Conservation (phyloP, 2,329 filamentous ascomycete species). For the Alternaria arborescens region DNA sequence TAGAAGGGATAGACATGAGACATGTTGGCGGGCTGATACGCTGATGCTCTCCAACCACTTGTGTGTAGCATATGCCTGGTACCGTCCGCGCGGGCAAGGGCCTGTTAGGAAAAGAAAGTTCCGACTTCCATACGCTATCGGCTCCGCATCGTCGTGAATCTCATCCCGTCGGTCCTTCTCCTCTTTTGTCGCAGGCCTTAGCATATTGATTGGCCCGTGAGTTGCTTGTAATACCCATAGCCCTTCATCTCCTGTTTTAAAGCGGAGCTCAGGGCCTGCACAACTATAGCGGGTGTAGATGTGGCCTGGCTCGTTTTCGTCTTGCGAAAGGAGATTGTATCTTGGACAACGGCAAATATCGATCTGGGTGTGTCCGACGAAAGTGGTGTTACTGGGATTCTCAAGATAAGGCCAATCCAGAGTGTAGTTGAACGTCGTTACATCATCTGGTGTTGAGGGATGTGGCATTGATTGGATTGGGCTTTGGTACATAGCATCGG, state of each 20-base stretch:
- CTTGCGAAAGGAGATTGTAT: constrained; percentile 9
- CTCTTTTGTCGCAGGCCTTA: constrained; percentile 33
- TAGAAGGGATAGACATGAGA: constrained; percentile 35
- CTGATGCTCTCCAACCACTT: constrained; percentile 32
- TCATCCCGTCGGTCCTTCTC: constrained; percentile 26
- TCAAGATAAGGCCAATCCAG: constrained; percentile 40
- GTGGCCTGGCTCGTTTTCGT: constrained; percentile 30
- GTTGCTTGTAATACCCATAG: constrained; percentile 39
- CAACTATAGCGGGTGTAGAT: constrained; percentile 45
- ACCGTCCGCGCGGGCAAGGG: constrained; percentile 44
- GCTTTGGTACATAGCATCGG: constrained; percentile 22
- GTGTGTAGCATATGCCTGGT: constrained; percentile 44
- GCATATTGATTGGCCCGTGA: constrained; percentile 40
- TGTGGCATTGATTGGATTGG: constrained; percentile 26
- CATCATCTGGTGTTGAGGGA: constrained; percentile 45
- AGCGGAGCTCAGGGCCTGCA: constrained; percentile 32
- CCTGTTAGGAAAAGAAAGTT: constrained; percentile 42
- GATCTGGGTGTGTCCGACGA: constrained; percentile 36
- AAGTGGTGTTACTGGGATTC: constrained; percentile 44
- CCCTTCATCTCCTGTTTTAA: constrained; percentile 23
- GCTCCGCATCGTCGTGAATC: constrained; percentile 36
- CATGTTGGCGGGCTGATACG: constrained; percentile 22
- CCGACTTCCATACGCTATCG: constrained; percentile 35
- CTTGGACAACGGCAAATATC: constrained; percentile 38
- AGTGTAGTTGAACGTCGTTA: constrained; percentile 48